phyloP scores from a whole-genome alignment of 2,329 filamentous ascomycete genomes.

The Lecanoromycetidae sp. region DNA sequence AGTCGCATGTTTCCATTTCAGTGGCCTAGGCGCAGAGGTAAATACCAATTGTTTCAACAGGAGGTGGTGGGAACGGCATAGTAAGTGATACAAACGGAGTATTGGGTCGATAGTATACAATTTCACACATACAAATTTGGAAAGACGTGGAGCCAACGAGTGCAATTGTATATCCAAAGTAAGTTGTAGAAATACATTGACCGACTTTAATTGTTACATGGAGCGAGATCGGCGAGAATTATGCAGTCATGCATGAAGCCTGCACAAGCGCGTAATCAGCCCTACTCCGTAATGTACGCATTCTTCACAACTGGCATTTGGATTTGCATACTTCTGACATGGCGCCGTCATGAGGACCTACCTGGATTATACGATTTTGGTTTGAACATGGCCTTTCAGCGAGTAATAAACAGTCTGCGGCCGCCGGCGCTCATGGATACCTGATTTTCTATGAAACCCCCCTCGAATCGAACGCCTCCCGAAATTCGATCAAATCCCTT shows the following conservation, averaged over 20 bases:
- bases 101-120: not conserved
- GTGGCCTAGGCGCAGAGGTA: not conserved
- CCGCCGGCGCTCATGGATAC: not conserved
- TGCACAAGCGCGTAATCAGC: not conserved
- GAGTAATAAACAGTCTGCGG: no score
- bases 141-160: not conserved
- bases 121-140: not conserved
- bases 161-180: no score
- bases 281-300: no score
- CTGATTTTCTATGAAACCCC: not conserved
- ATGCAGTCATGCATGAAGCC: not conserved
- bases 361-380: no score
- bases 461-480: no score
- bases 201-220: no score
- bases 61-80: conserved; percentile 59
- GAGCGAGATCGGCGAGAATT: not conserved
- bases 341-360: not conserved
- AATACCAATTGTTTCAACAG: conserved; percentile 60
- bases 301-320: no score
- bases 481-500: no score
- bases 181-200: no score
- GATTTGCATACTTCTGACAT: not conserved
- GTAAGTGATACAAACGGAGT: not conserved
- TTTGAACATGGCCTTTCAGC: no score
- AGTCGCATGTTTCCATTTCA: conserved; percentile 10